A percentile compares a stretch with the other conserved stretches of the same genome.
phyloP scores from a whole-genome alignment of 2,329 filamentous ascomycete genomes.

The Alternaria metachromatica region DNA sequence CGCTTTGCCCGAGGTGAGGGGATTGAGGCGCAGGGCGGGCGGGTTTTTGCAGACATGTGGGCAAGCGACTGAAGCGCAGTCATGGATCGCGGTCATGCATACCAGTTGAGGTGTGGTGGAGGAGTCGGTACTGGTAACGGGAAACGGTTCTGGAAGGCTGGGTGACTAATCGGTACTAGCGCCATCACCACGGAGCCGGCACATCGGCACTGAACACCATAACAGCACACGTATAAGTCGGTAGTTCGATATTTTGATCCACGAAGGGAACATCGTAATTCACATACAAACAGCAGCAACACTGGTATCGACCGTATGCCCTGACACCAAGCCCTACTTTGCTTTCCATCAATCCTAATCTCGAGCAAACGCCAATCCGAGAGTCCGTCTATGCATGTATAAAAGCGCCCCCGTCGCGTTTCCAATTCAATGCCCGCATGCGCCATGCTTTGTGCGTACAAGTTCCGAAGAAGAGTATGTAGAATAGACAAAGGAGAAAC shows the following conservation, averaged over 20 bases:
- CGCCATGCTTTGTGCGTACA: constrained; percentile 23
- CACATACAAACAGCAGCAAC: constrained; percentile 4
- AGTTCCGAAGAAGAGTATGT: constrained; percentile 12
- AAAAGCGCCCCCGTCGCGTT: constrained; percentile 13
- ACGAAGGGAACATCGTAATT: constrained; percentile 1
- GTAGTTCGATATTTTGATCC: not conserved
- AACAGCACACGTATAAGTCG: not conserved
- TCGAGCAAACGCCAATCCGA: constrained; percentile 8
- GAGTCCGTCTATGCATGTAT: constrained; percentile 14
- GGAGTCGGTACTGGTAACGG: not conserved
- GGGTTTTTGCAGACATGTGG: not conserved
- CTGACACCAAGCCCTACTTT: constrained; percentile 1
- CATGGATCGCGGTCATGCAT: not conserved
- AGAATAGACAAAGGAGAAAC: constrained; percentile 13
- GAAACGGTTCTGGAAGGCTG: not conserved
- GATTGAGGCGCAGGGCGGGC: not conserved
- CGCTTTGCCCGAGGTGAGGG: not conserved
- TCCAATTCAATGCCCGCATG: constrained; percentile 14
- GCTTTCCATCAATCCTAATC: constrained; percentile 1
- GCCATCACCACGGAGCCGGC: not conserved
- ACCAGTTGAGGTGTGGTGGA: not conserved
- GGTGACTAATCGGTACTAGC: not conserved
- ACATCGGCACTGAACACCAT: not conserved
- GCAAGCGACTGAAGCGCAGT: not conserved
- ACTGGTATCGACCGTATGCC: constrained; percentile 12